Evolutionary conservation across 2,329 filamentous ascomycete genomes (phyloP).

Genomic region (Ilyonectria mors-panacis): DNA sequence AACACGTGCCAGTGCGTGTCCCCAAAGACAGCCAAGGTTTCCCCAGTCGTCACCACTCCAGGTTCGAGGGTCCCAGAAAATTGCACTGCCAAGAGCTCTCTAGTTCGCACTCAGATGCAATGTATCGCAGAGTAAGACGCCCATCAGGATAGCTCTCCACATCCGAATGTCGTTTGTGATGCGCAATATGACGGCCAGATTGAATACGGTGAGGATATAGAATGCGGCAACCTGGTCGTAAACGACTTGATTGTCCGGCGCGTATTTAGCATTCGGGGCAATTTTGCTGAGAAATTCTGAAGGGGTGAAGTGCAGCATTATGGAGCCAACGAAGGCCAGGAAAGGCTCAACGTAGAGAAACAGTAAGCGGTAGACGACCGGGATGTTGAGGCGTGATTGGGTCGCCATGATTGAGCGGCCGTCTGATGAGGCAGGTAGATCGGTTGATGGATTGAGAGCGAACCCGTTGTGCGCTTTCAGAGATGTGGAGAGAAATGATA

Average conservation of each 20-base stretch:
- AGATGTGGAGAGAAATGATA: no score
- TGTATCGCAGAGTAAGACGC: slow-evolving; percentile 34
- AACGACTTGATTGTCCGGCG: slow-evolving; percentile 33
- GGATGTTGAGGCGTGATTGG: slow-evolving; percentile 15
- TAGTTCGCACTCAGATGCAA: slow-evolving; percentile 34
- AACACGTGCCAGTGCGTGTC: slow-evolving; percentile 28
- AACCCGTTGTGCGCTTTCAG: no score
- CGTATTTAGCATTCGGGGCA: slow-evolving; percentile 9
- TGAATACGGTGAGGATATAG: slow-evolving; percentile 39
- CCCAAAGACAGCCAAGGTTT: slow-evolving; percentile 36
- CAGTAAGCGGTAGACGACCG: slow-evolving; percentile 29
- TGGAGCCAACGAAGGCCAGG: slow-evolving; percentile 12
- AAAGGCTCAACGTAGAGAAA: slow-evolving; percentile 40
- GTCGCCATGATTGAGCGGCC: not conserved
- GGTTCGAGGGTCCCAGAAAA: slow-evolving; percentile 24
- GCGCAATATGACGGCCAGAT: slow-evolving; percentile 33
- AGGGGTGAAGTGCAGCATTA: slow-evolving; percentile 26
- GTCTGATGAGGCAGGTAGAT: not conserved
- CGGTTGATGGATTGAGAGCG: not conserved
- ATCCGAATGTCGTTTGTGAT: slow-evolving; percentile 26
- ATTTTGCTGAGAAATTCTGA: slow-evolving; percentile 32
- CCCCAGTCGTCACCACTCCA: slow-evolving; percentile 40
- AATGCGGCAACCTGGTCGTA: slow-evolving; percentile 38
- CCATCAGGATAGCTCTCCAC: slow-evolving; percentile 25
- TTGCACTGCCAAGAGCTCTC: slow-evolving; percentile 8